Conservation (phyloP, 148 eudicot species). For the Mesembryanthemum crystallinum region DNA sequence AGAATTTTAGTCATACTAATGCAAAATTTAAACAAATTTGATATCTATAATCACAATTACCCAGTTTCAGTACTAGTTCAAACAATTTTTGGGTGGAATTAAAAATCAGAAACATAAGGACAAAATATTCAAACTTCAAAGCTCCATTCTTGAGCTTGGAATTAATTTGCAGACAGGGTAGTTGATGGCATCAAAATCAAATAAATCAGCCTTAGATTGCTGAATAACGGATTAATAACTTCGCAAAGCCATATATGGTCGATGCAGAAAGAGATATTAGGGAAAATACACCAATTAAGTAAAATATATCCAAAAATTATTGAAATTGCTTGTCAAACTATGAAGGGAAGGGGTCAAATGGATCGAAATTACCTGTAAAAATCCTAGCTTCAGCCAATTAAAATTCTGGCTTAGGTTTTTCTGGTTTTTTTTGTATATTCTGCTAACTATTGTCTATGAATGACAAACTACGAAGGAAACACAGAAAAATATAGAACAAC, state of each 20-base stretch:
- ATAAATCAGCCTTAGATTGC: background rate
- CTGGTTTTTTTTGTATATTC: background rate
- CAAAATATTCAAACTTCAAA: background rate
- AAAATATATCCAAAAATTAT: background rate
- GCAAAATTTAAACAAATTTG: too few relatives aligned
- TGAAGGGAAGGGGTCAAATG: background rate
- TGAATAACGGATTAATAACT: background rate
- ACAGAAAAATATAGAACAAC: background rate
- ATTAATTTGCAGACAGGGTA: background rate
- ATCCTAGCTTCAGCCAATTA: background rate
- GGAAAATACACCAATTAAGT: background rate
- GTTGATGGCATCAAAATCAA: background rate
- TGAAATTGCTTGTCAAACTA: background rate
- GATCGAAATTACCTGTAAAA: conserved; percentile 19
- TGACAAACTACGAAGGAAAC: background rate
- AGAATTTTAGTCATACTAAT: background rate
- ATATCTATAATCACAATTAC: background rate
- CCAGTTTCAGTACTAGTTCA: background rate
- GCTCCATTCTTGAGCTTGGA: too few relatives aligned
- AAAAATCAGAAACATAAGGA: conserved; percentile 3
- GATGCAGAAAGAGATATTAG: background rate
- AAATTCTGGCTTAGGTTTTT: background rate
- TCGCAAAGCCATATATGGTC: background rate
- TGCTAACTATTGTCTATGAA: too few relatives aligned
- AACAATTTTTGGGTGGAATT: background rate